These are phyloP conservation scores for Rhizophora mangle DNA, from an alignment of 345 rosid genomes.

Conservation along the genomic window DNA sequence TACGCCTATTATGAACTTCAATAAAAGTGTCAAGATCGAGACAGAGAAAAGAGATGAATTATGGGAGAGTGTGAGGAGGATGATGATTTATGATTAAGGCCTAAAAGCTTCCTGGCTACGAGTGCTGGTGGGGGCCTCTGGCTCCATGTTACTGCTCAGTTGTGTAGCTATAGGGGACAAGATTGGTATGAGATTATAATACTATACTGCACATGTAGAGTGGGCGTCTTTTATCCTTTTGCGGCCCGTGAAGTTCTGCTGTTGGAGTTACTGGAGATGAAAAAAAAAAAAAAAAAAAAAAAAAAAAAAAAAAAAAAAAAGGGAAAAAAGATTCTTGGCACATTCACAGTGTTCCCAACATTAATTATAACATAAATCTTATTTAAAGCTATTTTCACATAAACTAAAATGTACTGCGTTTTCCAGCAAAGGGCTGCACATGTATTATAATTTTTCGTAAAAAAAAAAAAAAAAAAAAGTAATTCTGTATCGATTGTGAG, in stretches of 20 bases:
- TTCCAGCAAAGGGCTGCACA: too few species aligned
- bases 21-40: slow-evolving; percentile 18
- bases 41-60: background rate
- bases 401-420: too few species aligned
- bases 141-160: slow-evolving; percentile 21
- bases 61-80: slow-evolving; percentile 8
- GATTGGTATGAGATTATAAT: slow-evolving; percentile 17
- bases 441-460: too few species aligned
- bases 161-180: slow-evolving; percentile 29
- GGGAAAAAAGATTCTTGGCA: background rate
- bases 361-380: too few species aligned
- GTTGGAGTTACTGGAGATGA: background rate
- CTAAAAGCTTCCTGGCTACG: slow-evolving; percentile 3
- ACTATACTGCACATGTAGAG: slow-evolving; percentile 28
- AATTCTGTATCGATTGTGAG: too few species aligned
- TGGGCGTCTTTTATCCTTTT: slow-evolving; percentile 33
- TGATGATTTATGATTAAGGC: slow-evolving; percentile 4
- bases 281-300: background rate
- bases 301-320: background rate
- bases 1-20: slow-evolving; percentile 10
- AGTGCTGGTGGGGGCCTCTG: slow-evolving; percentile 29
- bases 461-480: too few species aligned
- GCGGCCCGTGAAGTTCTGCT: slow-evolving; percentile 19
- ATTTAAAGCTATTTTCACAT: too few species aligned
- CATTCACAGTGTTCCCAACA: background rate